Conservation (phyloP, 441 rosid genomes). For the Corymbia citriodora region DNA sequence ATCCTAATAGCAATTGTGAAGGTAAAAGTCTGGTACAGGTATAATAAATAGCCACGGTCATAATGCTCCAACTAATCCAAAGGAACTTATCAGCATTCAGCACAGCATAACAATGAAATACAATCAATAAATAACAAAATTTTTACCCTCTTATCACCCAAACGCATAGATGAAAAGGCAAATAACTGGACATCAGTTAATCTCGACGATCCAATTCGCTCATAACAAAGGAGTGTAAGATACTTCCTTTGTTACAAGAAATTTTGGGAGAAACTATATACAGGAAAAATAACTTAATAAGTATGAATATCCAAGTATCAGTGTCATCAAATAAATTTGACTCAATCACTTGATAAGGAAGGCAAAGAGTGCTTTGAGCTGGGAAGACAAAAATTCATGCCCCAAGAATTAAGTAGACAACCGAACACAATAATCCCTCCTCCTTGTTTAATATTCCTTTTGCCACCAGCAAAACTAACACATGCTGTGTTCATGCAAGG, state of each 20-base stretch:
- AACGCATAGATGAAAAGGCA: background rate
- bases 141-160: background rate
- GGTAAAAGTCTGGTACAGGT: background rate
- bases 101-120: background rate
- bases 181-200: background rate
- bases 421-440: background rate
- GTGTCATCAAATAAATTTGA: background rate
- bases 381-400: background rate
- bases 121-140: background rate
- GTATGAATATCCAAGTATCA: background rate
- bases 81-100: background rate
- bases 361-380: background rate
- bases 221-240: background rate
- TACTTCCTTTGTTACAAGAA: background rate
- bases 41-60: too few species aligned
- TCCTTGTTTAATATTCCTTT: too few species aligned
- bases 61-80: too few species aligned
- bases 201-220: rapidly evolving
- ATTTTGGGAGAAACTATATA: background rate
- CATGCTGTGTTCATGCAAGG: too few species aligned
- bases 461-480: background rate
- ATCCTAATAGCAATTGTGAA: background rate
- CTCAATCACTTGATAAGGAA: background rate
- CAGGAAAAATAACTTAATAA: background rate
- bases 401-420: background rate